A percentile compares a stretch with the other conserved stretches of the same genome.
These are phyloP conservation scores for Trichosporon coremiiforme DNA, from an alignment of 1,284 basidiomycete genomes.

Conservation along the genomic window DNA sequence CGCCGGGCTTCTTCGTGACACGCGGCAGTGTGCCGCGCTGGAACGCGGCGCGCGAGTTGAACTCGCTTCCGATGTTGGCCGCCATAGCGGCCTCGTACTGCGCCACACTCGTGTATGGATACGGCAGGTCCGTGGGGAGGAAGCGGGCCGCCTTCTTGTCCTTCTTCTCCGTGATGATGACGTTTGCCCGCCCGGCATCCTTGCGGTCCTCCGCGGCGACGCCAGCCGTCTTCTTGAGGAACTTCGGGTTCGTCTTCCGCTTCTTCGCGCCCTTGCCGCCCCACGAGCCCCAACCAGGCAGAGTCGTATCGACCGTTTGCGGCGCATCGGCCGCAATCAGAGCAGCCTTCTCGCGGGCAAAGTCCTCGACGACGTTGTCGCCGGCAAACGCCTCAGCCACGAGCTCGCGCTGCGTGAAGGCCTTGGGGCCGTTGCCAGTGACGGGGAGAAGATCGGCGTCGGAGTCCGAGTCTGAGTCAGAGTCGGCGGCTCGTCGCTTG, in stretches of 20 bases:
- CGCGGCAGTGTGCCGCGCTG: conserved; percentile 79
- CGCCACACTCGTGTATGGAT: conserved; percentile 85
- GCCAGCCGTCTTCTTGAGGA: conserved; percentile 79
- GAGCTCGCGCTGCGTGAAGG: conserved; percentile 68
- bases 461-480: conserved; percentile 52
- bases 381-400: conserved; percentile 94
- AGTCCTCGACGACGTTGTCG: conserved; percentile 91
- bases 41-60: conserved; percentile 88
- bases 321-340: conserved; percentile 84
- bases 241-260: conserved; percentile 57
- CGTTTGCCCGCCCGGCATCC: conserved; percentile 78
- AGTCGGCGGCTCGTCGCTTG: conserved; percentile 16
- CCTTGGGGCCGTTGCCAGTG: conserved; percentile 39
- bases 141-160: conserved; percentile 93
- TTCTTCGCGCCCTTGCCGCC: conserved; percentile 70
- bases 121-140: conserved; percentile 80
- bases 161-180: conserved; percentile 91
- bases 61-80: conserved; percentile 81
- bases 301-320: conserved; percentile 77
- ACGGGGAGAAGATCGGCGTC: conserved; percentile 54
- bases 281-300: conserved; percentile 98
- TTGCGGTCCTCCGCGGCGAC: conserved; percentile 74
- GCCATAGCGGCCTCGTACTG: conserved; percentile 85
- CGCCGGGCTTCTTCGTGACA: conserved; percentile 83
- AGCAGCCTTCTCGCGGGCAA: conserved; percentile 76